Conservation (phyloP, 2,329 filamentous ascomycete genomes). For the Aspergillus brasiliensis region DNA sequence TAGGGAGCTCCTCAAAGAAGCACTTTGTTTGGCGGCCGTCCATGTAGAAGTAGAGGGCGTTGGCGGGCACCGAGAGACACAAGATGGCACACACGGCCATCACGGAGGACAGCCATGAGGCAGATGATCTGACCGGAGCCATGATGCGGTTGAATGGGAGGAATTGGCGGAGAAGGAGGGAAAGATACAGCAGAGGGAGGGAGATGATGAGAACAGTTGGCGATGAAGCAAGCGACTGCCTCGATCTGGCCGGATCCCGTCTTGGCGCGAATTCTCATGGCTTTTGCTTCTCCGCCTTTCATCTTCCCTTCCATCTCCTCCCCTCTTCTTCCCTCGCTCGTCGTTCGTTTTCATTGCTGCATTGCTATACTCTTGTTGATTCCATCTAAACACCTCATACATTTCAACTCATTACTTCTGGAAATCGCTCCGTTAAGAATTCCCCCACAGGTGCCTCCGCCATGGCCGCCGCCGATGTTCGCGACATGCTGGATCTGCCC, state of each 20-base stretch:
- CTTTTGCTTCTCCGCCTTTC: constrained; percentile 3
- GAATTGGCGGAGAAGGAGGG: not conserved
- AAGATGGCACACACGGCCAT: constrained; percentile 69
- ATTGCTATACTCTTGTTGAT: not conserved
- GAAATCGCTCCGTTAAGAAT: not conserved
- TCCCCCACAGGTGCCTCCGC: not conserved
- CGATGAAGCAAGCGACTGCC: constrained; percentile 9
- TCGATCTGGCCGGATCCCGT: constrained; percentile 29
- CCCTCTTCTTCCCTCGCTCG: constrained; percentile 18
- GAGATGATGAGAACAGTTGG: constrained; percentile 14
- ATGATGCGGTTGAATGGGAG: constrained; percentile 27
- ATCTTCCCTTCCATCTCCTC: constrained; percentile 11
- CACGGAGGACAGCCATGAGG: constrained; percentile 45
- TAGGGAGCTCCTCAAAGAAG: constrained; percentile 97
- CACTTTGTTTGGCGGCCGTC: constrained; percentile 85
- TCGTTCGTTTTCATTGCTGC: not conserved
- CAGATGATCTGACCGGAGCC: constrained; percentile 36
- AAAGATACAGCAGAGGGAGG: constrained; percentile 9
- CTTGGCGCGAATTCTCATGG: constrained; percentile 31
- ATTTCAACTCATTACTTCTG: not conserved
- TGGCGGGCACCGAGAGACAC: constrained; percentile 61
- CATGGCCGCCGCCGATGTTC: constrained; percentile 73
- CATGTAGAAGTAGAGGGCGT: constrained; percentile 94
- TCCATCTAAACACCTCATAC: not conserved
- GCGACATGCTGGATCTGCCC: constrained; percentile 83